These are phyloP conservation scores for Kingdonia uniflora DNA, from an alignment of 164 flowering plant species.

Conservation along the genomic window DNA sequence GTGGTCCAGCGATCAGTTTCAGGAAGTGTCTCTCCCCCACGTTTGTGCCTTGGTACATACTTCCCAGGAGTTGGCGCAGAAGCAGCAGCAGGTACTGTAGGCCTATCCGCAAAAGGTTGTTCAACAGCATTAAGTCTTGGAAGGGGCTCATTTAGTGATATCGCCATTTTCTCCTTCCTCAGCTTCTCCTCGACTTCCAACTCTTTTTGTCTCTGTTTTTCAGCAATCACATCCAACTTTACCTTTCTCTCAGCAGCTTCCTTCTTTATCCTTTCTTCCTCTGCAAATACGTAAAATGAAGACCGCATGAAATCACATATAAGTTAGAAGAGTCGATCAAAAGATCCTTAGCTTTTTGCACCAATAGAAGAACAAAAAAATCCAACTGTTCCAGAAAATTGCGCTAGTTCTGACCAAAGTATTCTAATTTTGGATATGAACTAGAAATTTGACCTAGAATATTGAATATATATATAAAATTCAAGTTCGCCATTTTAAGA, in stretches of 20 bases:
- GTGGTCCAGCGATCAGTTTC: conserved; percentile 43
- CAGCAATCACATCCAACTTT: conserved; percentile 76
- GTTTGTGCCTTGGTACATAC: conserved; percentile 48
- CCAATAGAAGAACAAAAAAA: neutral
- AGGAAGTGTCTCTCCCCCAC: conserved; percentile 23
- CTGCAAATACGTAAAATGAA: conserved; percentile 28
- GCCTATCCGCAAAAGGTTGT: conserved; percentile 22
- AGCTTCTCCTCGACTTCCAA: conserved; percentile 67
- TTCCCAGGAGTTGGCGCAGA: conserved; percentile 37
- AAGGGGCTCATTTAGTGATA: conserved; percentile 24
- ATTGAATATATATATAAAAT: too few species aligned
- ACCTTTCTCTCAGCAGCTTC: conserved; percentile 77
- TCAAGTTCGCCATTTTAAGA: too few species aligned
- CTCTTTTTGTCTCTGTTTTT: conserved; percentile 75
- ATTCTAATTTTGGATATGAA: too few species aligned
- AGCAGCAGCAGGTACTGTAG: conserved; percentile 22
- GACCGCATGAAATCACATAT: neutral
- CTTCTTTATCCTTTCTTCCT: conserved; percentile 45
- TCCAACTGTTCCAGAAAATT: too few species aligned
- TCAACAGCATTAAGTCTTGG: conserved; percentile 19
- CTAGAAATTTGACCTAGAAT: too few species aligned
- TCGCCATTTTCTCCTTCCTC: conserved; percentile 38
- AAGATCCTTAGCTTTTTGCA: too few species aligned
- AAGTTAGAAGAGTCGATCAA: too few species aligned
- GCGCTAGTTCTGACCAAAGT: too few species aligned